Evolutionary conservation across 192 early-diverging fungal genomes (phyloP).

Genomic region (Coemansia sp.): DNA sequence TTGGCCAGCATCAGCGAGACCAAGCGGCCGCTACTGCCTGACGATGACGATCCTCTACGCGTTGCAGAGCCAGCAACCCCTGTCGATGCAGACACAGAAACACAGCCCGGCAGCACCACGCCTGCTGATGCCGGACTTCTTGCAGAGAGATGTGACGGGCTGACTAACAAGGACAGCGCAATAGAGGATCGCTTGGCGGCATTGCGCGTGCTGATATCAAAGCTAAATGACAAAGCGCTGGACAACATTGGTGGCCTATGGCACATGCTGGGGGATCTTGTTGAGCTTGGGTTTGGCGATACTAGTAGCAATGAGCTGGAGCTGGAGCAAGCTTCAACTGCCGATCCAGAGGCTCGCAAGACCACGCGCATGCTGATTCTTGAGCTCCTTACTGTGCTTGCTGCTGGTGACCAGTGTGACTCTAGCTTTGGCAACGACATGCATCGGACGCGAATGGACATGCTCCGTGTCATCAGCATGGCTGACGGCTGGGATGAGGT

Average conservation of each 20-base stretch:
- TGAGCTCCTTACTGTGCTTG: constrained; percentile 23
- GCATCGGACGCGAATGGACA: constrained; percentile 16
- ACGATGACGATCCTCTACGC: background rate
- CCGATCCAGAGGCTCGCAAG: background rate
- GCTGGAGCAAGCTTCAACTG: background rate
- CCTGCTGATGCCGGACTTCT: constrained; percentile 33
- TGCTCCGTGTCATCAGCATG: constrained; percentile 23
- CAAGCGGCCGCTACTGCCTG: background rate
- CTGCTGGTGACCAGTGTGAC: constrained; percentile 9
- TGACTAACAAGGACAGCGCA: constrained; percentile 12
- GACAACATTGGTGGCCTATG: constrained; percentile 35
- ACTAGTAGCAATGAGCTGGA: background rate
- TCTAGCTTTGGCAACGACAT: constrained; percentile 15
- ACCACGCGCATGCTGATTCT: constrained; percentile 25
- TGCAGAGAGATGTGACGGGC: constrained; percentile 7
- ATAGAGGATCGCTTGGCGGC: constrained; percentile 32
- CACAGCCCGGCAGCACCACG: background rate
- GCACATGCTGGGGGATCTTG: constrained; percentile 27
- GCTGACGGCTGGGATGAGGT: constrained; percentile 38
- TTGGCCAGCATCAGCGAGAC: constrained; percentile 7
- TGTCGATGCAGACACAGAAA: background rate
- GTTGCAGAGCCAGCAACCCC: background rate
- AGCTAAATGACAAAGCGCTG: constrained; percentile 14
- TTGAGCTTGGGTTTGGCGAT: constrained; percentile 24
- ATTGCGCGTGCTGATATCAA: constrained; percentile 15